phyloP scores from a whole-genome alignment of 768 basidiomycete genomes.

The Gymnopilus junonius region DNA sequence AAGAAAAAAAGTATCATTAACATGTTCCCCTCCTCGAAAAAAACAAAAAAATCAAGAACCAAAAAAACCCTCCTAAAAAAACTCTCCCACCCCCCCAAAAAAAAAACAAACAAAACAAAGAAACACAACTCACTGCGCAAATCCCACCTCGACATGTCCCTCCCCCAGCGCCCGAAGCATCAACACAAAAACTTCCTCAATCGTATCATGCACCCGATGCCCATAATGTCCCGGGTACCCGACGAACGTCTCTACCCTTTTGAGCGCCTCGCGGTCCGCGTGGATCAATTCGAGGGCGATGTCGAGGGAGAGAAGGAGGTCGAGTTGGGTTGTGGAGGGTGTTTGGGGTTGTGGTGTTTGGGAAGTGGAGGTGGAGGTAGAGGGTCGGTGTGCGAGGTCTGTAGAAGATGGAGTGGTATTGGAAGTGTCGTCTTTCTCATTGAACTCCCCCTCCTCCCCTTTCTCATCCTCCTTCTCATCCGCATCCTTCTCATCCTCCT shows the following conservation, averaged over 20 bases:
- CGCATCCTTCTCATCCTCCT: constrained; percentile 31
- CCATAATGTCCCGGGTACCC: constrained; percentile 90
- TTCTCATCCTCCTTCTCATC: constrained; percentile 4
- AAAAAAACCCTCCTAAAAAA: neutral
- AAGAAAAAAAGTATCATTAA: too few relatives aligned
- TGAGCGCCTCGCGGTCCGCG: constrained; percentile 87
- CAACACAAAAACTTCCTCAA: constrained; percentile 92
- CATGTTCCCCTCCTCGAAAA: too few relatives aligned
- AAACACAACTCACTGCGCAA: constrained; percentile 61
- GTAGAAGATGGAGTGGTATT: neutral
- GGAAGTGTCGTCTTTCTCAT: neutral
- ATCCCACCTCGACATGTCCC: constrained; percentile 81
- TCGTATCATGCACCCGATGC: constrained; percentile 85
- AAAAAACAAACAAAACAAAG: constrained; percentile 1
- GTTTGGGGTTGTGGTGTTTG: constrained; percentile 8
- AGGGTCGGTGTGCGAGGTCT: neutral
- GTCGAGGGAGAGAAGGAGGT: constrained; percentile 91
- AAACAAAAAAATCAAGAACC: neutral
- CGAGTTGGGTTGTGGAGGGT: constrained; percentile 51
- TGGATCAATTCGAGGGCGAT: constrained; percentile 92
- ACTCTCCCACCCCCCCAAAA: neutral
- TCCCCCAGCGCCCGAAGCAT: constrained; percentile 79
- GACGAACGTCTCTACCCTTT: constrained; percentile 89
- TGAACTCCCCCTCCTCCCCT: constrained; percentile 2
- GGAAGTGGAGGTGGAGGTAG: neutral